Percentiles rank a stretch among this genome's conserved stretches.
phyloP scores from a whole-genome alignment of 2,329 filamentous ascomycete genomes.

The Periglandula ipomoeae region DNA sequence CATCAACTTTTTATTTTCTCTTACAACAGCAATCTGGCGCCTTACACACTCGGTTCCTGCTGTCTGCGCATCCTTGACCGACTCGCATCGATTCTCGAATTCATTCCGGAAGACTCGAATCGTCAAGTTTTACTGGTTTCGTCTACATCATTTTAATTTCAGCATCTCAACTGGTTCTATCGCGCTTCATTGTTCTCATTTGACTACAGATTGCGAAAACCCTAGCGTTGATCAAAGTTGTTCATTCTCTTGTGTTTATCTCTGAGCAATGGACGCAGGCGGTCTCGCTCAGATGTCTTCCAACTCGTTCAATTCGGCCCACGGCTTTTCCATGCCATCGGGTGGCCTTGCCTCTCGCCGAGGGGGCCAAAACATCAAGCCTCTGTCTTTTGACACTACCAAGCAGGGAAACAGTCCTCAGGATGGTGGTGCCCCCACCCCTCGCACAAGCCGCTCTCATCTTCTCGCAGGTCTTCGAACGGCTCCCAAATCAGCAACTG shows the following conservation, averaged over 20 bases:
- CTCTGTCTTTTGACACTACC: conserved; percentile 66
- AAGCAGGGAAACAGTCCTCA: conserved; percentile 62
- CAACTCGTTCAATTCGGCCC: conserved; percentile 63
- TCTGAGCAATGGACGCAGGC: conserved; percentile 76
- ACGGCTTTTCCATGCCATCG: conserved; percentile 65
- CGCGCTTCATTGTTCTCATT: background rate
- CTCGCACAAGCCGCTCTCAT: conserved; percentile 89
- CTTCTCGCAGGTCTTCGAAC: conserved; percentile 88
- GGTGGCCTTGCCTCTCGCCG: conserved; percentile 77
- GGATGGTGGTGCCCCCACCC: conserved; percentile 65
- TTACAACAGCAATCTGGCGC: too few relatives aligned
- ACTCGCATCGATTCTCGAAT: background rate
- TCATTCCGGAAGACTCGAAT: background rate
- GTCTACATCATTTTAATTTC: background rate
- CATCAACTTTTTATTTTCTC: background rate
- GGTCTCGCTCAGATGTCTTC: conserved; percentile 99
- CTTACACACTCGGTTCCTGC: too few relatives aligned
- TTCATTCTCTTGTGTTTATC: background rate
- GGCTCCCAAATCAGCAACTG: conserved; percentile 76
- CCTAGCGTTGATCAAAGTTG: background rate
- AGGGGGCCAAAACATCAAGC: conserved; percentile 82
- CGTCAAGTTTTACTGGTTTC: background rate
- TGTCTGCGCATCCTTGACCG: background rate
- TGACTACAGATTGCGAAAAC: background rate
- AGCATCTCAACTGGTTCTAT: background rate